phyloP scores from a whole-genome alignment of 257 asterid species.

The Capsicum pubescens region DNA sequence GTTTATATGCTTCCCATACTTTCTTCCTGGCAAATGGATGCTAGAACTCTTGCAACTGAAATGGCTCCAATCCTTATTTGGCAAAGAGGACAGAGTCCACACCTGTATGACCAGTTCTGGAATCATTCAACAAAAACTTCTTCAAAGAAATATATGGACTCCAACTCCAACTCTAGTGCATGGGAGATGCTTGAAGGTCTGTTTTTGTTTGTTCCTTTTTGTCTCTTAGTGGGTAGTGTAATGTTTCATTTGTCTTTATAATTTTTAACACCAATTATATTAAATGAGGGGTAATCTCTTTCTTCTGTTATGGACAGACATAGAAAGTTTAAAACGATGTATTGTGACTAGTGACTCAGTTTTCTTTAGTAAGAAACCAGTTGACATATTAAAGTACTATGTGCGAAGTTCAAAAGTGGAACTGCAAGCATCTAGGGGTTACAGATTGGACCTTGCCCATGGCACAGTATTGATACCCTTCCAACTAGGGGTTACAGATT shows the following conservation, averaged over 20 bases:
- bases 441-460: no score
- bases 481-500: no score
- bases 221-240: not conserved
- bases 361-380: constrained; percentile 1
- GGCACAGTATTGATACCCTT: no score
- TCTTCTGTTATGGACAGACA: not conserved
- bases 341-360: not conserved
- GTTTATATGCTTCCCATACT: constrained; percentile 12
- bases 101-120: constrained; percentile 68
- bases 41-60: constrained; percentile 87
- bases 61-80: constrained; percentile 89
- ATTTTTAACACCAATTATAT: not conserved
- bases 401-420: constrained; percentile 14
- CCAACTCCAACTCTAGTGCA: constrained; percentile 46
- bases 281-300: constrained; percentile 16
- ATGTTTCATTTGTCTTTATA: not conserved
- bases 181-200: constrained; percentile 76
- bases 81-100: constrained; percentile 75
- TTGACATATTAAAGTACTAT: not conserved
- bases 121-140: constrained; percentile 50
- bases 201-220: constrained; percentile 21
- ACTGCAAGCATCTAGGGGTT: constrained; percentile 20
- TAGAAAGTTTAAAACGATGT: not conserved
- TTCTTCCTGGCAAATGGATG: constrained; percentile 73
- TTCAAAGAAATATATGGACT: constrained; percentile 45